Conservation (phyloP, 176 grass and related monocot species). For the Phoenix dactylifera region DNA sequence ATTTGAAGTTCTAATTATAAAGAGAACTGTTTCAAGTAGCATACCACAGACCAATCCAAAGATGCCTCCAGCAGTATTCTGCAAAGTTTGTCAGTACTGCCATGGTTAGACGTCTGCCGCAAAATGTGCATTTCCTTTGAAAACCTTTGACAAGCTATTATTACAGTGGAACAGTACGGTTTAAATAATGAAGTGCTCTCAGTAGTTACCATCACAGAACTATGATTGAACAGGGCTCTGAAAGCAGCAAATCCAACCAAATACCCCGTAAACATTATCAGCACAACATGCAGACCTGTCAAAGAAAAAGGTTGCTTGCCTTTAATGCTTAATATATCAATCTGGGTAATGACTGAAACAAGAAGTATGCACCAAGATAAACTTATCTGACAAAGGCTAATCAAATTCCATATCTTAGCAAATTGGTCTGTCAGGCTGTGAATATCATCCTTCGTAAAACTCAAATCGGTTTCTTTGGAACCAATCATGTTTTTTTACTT, state of each 20-base stretch:
- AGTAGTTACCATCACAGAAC: slow-evolving; percentile 59
- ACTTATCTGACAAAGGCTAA: too few relatives aligned
- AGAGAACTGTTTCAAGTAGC: slow-evolving; percentile 77
- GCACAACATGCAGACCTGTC: slow-evolving; percentile 62
- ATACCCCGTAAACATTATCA: slow-evolving; percentile 89
- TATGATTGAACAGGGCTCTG: slow-evolving; percentile 77
- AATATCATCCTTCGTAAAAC: too few relatives aligned
- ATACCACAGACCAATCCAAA: slow-evolving; percentile 73
- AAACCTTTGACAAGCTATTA: slow-evolving; percentile 2
- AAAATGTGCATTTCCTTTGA: not conserved
- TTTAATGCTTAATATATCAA: not conserved
- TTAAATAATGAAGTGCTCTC: not conserved
- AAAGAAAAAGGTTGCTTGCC: slow-evolving; percentile 3
- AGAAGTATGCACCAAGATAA: too few relatives aligned
- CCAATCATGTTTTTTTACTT: too few relatives aligned
- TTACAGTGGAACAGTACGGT: not conserved
- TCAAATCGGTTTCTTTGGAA: too few relatives aligned
- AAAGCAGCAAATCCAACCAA: slow-evolving; percentile 74
- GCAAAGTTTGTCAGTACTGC: slow-evolving; percentile 10
- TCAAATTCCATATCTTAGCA: too few relatives aligned
- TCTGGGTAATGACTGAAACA: too few relatives aligned
- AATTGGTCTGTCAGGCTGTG: too few relatives aligned
- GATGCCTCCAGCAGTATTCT: slow-evolving; percentile 94
- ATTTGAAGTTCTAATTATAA: slow-evolving; percentile 70
- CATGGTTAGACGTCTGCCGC: too few relatives aligned